These are phyloP conservation scores for Colletotrichum phormii DNA, from an alignment of 2,329 filamentous ascomycete genomes.

Conservation along the genomic window DNA sequence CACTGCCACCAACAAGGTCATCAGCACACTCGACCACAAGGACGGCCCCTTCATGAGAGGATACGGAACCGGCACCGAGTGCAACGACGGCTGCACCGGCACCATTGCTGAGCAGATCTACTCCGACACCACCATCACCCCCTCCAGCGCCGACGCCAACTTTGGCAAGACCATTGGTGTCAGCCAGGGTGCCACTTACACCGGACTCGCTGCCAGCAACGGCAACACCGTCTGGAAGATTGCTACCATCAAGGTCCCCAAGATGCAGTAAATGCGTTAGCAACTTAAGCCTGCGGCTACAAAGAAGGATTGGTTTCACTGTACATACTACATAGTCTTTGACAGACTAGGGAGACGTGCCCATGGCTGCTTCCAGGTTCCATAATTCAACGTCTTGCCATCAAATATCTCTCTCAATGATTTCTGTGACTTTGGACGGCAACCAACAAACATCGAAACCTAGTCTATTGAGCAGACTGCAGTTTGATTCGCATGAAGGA, in stretches of 20 bases:
- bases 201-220: slow-evolving; percentile 43
- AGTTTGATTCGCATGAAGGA: not conserved
- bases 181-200: slow-evolving; percentile 48
- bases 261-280: slow-evolving; percentile 20
- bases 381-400: not conserved
- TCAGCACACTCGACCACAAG: slow-evolving; percentile 48
- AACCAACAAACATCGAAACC: too few relatives aligned
- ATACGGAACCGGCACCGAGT: slow-evolving; percentile 55
- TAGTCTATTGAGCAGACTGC: not conserved
- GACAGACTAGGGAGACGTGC: not conserved
- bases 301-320: not conserved
- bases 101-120: slow-evolving; percentile 53
- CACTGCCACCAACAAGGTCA: slow-evolving; percentile 45
- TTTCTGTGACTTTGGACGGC: not conserved
- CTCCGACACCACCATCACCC: slow-evolving; percentile 52
- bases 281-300: not conserved
- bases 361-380: not conserved
- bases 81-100: slow-evolving; percentile 49
- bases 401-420: not conserved
- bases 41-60: slow-evolving; percentile 52
- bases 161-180: slow-evolving; percentile 44
- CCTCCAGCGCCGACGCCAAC: slow-evolving; percentile 45
- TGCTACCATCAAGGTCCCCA: slow-evolving; percentile 47
- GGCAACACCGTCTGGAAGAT: slow-evolving; percentile 52
- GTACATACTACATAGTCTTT: slow-evolving; percentile 37